Base-by-base conservation (phyloP, 2,329 filamentous ascomycete genomes). In the Aureobasidium sp. region DNA sequence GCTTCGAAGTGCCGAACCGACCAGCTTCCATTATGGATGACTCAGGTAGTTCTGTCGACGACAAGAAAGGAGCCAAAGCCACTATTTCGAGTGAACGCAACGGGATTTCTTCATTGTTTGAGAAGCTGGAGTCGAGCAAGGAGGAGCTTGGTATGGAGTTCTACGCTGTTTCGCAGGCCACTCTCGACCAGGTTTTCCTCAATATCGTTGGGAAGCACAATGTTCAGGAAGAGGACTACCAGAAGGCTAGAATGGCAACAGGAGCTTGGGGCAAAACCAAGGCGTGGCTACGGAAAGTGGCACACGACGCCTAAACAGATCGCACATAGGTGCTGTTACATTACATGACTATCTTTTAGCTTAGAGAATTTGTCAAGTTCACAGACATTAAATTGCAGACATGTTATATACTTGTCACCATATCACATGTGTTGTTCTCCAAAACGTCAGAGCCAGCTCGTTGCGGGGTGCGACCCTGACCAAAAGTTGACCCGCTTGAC, bases 111-210 rank as follows among this genome's bases (percentile, higher is more conserved):
- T 78, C 79, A 6, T 75, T 95, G 5, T 89, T 94, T 63, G 82
- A 86, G 15, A 69, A 86, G 42, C 77, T 95, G 1, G 92, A 96
- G 73, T 82, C 84, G 65, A 79, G 86, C 63, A 88, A 86, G 67
- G 76, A 83, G 21, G 73, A 74, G 4, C 73, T 96, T 29, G 88
- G 88, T 0, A 81, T 96, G 50, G 87, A 90, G 70, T 90, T 95
- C 72, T 96, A 93, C 73, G 90, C 87, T 53, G 90, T 96, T 65
- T 88, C 84, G 61, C 89, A 90, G 25, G 94, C 90, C 19, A 95
- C 90, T 17, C 75, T 96, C 43, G 92, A 96, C 70, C 89, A 96
- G 73, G 91, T 96, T 0, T 96, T 96, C 73, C 74, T 96, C 71
- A 82, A 81, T 27, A 94, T 96, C 69, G 90, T 96, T 0, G 86